Evolutionary conservation across 352 stramenopile genomes (phyloP), one percentile per base, ranked within the genome.

Genomic region (Phytopythium aichiense): DNA sequence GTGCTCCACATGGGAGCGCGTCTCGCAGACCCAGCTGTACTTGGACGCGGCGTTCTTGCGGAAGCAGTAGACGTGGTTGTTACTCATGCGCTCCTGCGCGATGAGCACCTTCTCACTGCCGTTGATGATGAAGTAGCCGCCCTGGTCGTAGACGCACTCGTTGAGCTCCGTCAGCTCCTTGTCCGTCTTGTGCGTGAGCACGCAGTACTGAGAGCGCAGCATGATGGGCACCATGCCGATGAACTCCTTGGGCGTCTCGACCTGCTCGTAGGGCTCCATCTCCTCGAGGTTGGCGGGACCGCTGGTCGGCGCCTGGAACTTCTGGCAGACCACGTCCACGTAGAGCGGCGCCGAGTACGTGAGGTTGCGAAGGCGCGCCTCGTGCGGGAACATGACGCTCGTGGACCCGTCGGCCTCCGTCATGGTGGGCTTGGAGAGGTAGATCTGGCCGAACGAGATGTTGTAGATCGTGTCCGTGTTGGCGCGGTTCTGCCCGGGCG

Each of bases 41-140:
- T 99, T 99, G 73, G 85, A 97, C 20, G 96, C 94, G 55, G 96
- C 92, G 62, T 97, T 98, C 88, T 99, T 99, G 63, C 96, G 83
- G 77, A 99, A 99, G 40, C 97, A 98, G 80, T 99, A 99, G 18
- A 99, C 97, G 79, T 99, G 96, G 89, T 99, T 99, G 78, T 99
- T 99, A 56, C 89, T 98, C 87, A 99, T 98, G 40, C 98, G 90
- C 71, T 99, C 98, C 71, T 99, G 98, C 0, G 98, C 97, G 69
- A 99, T 98, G 49, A 99, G 92, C 59, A 99, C 98, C 75, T 98
- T 98, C 66, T 98, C 95, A 46, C 87, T 96, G 52, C 96, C 96
- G 73, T 98, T 98, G 68, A 99, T 98, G 50, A 99, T 96, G 79
- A 99, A 99, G 79, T 99, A 99, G 23, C 98, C 98, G 38, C 98